These are phyloP conservation scores for Coemansia sp. DNA, from an alignment of 192 early-diverging fungal genomes.

Conservation along the genomic window DNA sequence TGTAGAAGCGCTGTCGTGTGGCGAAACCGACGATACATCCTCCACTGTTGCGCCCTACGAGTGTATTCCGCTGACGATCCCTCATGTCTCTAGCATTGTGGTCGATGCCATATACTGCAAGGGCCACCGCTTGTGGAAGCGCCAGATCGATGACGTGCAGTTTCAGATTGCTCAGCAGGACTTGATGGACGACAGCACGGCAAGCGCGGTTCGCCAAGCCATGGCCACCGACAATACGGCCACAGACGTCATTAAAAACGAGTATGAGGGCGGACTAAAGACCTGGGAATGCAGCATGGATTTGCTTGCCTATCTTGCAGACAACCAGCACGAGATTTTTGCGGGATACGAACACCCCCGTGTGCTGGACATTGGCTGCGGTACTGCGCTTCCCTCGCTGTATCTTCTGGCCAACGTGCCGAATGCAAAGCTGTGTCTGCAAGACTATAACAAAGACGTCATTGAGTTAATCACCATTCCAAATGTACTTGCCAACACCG, in stretches of 20 bases:
- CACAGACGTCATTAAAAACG: slow-evolving; percentile 80
- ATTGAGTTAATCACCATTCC: slow-evolving; percentile 85
- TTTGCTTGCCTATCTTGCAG: slow-evolving; percentile 69
- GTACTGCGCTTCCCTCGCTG: slow-evolving; percentile 81
- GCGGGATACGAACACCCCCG: not conserved
- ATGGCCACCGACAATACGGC: slow-evolving; percentile 34
- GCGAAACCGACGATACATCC: not conserved
- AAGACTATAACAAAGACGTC: slow-evolving; percentile 93
- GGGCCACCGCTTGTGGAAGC: slow-evolving; percentile 59
- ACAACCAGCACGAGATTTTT: slow-evolving; percentile 24
- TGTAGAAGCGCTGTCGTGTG: not conserved
- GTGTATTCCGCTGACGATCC: slow-evolving; percentile 28
- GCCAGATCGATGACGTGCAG: slow-evolving; percentile 77
- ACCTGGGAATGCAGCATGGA: slow-evolving; percentile 97
- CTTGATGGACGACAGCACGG: slow-evolving; percentile 55
- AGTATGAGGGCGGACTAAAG: slow-evolving; percentile 95
- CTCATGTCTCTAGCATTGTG: slow-evolving; percentile 32
- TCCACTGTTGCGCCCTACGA: slow-evolving; percentile 18
- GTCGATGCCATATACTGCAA: slow-evolving; percentile 44
- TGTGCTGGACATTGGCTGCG: slow-evolving; percentile 78
- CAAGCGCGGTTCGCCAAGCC: slow-evolving; percentile 28
- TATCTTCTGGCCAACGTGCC: slow-evolving; percentile 62
- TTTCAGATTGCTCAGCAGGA: slow-evolving; percentile 80
- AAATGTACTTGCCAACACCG: slow-evolving; percentile 83
- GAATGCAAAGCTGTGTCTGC: slow-evolving; percentile 68